A percentile compares a stretch with the other conserved stretches of the same genome.
These are phyloP conservation scores for Tylopilus cervinicoccineus DNA, from an alignment of 768 basidiomycete genomes.

Conservation along the genomic window DNA sequence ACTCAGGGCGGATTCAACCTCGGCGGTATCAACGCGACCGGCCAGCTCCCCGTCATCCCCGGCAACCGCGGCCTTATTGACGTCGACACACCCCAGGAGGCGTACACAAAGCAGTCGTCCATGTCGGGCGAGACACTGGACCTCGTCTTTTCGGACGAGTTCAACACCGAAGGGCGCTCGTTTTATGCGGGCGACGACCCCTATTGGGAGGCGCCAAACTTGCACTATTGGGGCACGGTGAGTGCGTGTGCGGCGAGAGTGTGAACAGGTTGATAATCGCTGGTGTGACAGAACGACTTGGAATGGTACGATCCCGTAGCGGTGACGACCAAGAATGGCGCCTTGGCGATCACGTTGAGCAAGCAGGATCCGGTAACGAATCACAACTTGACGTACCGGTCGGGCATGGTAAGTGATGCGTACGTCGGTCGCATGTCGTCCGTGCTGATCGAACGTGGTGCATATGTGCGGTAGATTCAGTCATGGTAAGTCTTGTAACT, in stretches of 20 bases:
- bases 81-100: conserved; percentile 46
- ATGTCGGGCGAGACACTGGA: conserved; percentile 33
- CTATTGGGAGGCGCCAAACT: conserved; percentile 49
- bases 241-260: too few relatives aligned
- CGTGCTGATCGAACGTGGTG: conserved; percentile 25
- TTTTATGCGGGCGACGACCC: conserved; percentile 72
- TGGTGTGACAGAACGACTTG: conserved; percentile 31
- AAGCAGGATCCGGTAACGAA: conserved; percentile 39
- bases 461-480: conserved; percentile 22
- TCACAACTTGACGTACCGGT: conserved; percentile 46
- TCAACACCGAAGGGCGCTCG: conserved; percentile 65
- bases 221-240: conserved; percentile 68
- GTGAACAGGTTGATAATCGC: too few relatives aligned
- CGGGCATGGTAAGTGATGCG: conserved; percentile 31
- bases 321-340: conserved; percentile 49
- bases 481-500: conserved; percentile 21
- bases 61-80: conserved; percentile 52
- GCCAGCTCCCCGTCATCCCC: conserved; percentile 50
- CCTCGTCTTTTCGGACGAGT: conserved; percentile 81
- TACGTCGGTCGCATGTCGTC: not conserved
- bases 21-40: conserved; percentile 70
- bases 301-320: conserved; percentile 60
- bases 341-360: conserved; percentile 46
- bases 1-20: conserved; percentile 62
- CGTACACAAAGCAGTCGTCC: conserved; percentile 39